Evolutionary conservation across 176 grass and related monocot genomes (phyloP).

Genomic region (Eragrostis nindensis): DNA sequence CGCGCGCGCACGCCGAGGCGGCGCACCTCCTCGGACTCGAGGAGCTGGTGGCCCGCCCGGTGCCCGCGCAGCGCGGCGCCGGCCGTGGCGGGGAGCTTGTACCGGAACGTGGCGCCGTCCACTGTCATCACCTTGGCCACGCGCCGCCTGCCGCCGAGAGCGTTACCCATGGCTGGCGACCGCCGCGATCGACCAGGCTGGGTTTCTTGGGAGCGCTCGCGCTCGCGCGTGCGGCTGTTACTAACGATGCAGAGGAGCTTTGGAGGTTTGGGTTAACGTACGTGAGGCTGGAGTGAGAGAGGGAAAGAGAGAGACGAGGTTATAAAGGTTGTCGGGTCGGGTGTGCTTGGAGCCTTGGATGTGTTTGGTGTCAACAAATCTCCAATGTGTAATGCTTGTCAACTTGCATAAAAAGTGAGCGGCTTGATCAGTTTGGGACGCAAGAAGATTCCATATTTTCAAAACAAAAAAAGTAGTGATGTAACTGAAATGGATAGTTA

Average conservation of each 20-base stretch:
- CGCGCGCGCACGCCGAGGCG: constrained; percentile 63
- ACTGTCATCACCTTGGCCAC: constrained; percentile 95
- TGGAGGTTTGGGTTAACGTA: neutral
- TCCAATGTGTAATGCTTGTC: neutral
- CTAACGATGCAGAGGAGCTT: neutral
- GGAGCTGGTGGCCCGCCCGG: constrained; percentile 76
- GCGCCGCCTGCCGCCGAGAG: constrained; percentile 57
- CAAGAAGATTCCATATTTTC: neutral
- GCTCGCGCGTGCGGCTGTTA: neutral
- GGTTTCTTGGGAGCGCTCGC: neutral
- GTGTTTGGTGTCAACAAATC: constrained; percentile 43
- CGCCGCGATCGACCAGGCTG: neutral
- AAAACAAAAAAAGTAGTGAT: neutral
- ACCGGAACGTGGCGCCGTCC: constrained; percentile 77
- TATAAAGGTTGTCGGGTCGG: constrained; percentile 40
- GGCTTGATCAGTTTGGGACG: neutral
- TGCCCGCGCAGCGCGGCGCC: constrained; percentile 61
- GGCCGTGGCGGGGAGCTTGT: constrained; percentile 63
- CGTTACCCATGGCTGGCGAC: constrained; percentile 69
- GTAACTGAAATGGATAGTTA: neutral
- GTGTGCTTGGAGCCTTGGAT: neutral
- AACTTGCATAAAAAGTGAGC: neutral
- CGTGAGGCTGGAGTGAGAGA: constrained; percentile 34
- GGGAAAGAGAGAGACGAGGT: constrained; percentile 15
- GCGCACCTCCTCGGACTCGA: constrained; percentile 86